Evolutionary conservation across 1,284 basidiomycete species (phyloP).

Genomic region (Termitomyces sp.): DNA sequence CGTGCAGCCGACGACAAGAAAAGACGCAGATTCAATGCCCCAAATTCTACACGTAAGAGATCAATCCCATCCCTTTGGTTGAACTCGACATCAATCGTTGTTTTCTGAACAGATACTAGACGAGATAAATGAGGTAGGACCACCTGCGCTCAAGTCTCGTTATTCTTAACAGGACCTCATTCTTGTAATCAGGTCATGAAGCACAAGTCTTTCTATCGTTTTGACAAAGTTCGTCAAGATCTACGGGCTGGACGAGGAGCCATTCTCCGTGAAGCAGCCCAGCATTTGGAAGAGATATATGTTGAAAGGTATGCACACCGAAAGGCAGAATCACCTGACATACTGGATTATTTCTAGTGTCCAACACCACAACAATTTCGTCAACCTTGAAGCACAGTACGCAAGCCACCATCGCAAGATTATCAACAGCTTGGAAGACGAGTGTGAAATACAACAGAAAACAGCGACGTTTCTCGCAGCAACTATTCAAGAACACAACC

Average conservation of each 20-base stretch:
- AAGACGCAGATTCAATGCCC: slow-evolving; percentile 7
- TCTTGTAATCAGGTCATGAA: slow-evolving; percentile 21
- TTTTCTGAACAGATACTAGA: slow-evolving; percentile 15
- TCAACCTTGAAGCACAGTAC: slow-evolving; percentile 35
- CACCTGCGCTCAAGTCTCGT: background rate
- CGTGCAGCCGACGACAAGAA: background rate
- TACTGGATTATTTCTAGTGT: slow-evolving; percentile 19
- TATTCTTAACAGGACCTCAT: background rate
- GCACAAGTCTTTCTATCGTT: slow-evolving; percentile 23
- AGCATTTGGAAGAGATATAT: slow-evolving; percentile 23
- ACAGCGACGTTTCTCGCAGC: slow-evolving; percentile 22
- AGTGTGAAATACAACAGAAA: slow-evolving; percentile 23
- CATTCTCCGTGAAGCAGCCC: slow-evolving; percentile 24
- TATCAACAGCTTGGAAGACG: slow-evolving; percentile 23
- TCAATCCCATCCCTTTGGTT: background rate
- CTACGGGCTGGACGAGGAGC: slow-evolving; percentile 21
- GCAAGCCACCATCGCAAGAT: slow-evolving; percentile 26
- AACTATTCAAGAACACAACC: slow-evolving; percentile 29
- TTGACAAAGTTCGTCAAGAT: slow-evolving; percentile 25
- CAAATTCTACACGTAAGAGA: slow-evolving; percentile 18
- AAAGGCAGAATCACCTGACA: background rate
- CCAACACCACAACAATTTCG: slow-evolving; percentile 28
- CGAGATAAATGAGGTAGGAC: slow-evolving; percentile 17
- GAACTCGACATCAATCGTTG: background rate
- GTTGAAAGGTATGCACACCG: slow-evolving; percentile 20